Evolutionary conservation across 78 protist genomes (phyloP).

Genomic region (Monocercomonoides exilis): DNA sequence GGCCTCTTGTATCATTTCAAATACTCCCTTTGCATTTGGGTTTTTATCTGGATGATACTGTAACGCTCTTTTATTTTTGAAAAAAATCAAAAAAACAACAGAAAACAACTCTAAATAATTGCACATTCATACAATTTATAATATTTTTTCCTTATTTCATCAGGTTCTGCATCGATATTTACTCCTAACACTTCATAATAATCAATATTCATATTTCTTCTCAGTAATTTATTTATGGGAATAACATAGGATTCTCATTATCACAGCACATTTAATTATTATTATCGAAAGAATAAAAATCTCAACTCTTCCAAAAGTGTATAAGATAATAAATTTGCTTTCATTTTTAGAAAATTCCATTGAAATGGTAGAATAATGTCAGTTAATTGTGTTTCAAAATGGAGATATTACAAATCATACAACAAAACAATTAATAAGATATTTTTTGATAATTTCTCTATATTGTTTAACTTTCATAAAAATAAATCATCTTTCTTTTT

Average conservation of each 20-base stretch:
- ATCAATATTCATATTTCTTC: not conserved
- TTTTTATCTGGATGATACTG: not conserved
- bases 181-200: slow-evolving; percentile 15
- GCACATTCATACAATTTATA: not conserved
- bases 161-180: slow-evolving; percentile 5
- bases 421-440: not conserved
- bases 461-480: too few relatives aligned
- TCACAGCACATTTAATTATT: slow-evolving; percentile 23
- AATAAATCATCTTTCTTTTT: too few relatives aligned
- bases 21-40: not conserved
- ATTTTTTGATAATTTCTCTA: too few relatives aligned
- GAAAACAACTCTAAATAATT: not conserved
- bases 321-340: slow-evolving; percentile 10
- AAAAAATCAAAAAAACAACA: not conserved
- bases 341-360: too few relatives aligned
- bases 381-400: not conserved
- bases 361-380: not conserved
- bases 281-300: not conserved
- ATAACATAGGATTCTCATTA: slow-evolving; percentile 18
- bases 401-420: not conserved
- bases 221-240: not conserved
- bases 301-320: slow-evolving; percentile 9
- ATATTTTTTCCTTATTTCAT: slow-evolving; percentile 2
- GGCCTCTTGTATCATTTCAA: not conserved
- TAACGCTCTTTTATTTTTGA: not conserved